phyloP scores from a whole-genome alignment of 768 basidiomycete genomes.

The Royoungia palumana region DNA sequence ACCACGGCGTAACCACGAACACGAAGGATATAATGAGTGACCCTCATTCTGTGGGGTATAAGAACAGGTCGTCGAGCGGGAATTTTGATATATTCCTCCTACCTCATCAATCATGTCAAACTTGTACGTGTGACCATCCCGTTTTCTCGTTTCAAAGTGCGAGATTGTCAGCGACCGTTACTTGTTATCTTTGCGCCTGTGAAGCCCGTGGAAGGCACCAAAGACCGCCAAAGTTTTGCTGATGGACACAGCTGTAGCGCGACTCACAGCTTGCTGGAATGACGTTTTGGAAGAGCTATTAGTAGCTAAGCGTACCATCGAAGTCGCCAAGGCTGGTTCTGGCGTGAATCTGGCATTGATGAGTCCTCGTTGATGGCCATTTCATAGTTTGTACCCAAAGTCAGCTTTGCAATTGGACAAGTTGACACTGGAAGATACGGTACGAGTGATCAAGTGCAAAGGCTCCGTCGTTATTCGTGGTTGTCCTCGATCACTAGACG shows the following conservation, averaged over 20 bases:
- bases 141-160: slow-evolving; percentile 55
- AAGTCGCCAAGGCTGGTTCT: slow-evolving; percentile 45
- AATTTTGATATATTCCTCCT: neutral
- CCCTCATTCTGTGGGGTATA: slow-evolving; percentile 9
- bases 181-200: too few relatives aligned
- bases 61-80: neutral
- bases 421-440: slow-evolving; percentile 44
- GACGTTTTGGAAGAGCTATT: slow-evolving; percentile 56
- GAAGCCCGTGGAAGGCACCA: too few relatives aligned
- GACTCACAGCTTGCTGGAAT: slow-evolving; percentile 52
- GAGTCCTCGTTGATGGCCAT: neutral
- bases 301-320: slow-evolving; percentile 39
- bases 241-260: slow-evolving; percentile 47
- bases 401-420: slow-evolving; percentile 52
- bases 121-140: slow-evolving; percentile 28
- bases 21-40: too few relatives aligned
- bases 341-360: slow-evolving; percentile 36
- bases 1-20: slow-evolving; percentile 2
- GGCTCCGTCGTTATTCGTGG: slow-evolving; percentile 62
- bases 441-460: slow-evolving; percentile 47
- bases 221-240: too few relatives aligned
- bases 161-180: slow-evolving; percentile 51
- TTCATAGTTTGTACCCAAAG: slow-evolving; percentile 56
- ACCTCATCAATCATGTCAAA: slow-evolving; percentile 10
- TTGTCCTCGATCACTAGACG: slow-evolving; percentile 54